Conservation (phyloP, 2,329 filamentous ascomycete species). For the Coleophoma cylindrospora region DNA sequence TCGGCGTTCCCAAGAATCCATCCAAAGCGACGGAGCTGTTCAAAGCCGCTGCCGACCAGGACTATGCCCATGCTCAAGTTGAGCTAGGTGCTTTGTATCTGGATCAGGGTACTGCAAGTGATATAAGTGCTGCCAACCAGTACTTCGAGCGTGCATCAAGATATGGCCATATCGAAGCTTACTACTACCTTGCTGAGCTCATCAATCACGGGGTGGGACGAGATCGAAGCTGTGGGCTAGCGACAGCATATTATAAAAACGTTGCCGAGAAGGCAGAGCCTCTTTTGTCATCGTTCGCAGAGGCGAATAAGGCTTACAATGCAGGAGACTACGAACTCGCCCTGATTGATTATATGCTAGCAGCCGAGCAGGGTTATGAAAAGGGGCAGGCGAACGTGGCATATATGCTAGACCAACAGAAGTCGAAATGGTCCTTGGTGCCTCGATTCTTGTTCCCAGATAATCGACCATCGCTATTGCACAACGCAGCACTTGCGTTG, state of each 20-base stretch:
- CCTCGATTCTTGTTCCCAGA: conserved; percentile 28
- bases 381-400: conserved; percentile 67
- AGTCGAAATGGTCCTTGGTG: conserved; percentile 43
- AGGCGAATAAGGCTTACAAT: conserved; percentile 63
- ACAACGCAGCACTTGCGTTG: conserved; percentile 52
- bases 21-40: conserved; percentile 60
- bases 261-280: conserved; percentile 52
- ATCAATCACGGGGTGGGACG: conserved; percentile 60
- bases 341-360: conserved; percentile 63
- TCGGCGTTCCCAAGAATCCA: conserved; percentile 57
- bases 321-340: conserved; percentile 59
- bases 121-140: conserved; percentile 46
- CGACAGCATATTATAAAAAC: conserved; percentile 63
- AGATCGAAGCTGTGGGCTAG: conserved; percentile 61
- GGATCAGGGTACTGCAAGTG: conserved; percentile 50
- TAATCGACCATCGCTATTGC: conserved; percentile 37
- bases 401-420: conserved; percentile 62
- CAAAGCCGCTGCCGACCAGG: conserved; percentile 62
- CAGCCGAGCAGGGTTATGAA: conserved; percentile 71
- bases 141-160: conserved; percentile 69
- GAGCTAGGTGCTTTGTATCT: conserved; percentile 63
- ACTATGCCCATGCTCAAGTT: conserved; percentile 62
- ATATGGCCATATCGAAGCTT: conserved; percentile 66
- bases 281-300: conserved; percentile 56
- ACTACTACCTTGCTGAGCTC: conserved; percentile 69